A percentile compares a stretch with the other conserved stretches of the same genome.
phyloP scores from a whole-genome alignment of 768 basidiomycete species.

The Mycena indigotica region DNA sequence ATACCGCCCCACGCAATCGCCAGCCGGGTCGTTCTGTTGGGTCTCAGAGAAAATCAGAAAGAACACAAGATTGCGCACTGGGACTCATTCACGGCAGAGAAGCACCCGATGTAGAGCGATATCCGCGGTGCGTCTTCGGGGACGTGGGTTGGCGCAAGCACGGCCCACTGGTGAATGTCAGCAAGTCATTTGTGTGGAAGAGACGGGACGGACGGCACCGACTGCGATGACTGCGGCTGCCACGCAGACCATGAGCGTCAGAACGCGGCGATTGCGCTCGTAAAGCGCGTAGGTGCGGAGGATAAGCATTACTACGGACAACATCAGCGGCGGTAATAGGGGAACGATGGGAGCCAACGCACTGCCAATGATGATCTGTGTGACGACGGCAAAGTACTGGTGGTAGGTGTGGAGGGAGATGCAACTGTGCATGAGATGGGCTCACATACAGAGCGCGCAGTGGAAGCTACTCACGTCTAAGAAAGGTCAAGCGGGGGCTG shows the following conservation, averaged over 20 bases:
- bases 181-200: too few species aligned
- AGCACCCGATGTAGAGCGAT: conserved; percentile 11
- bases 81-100: neutral
- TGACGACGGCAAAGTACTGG: conserved; percentile 14
- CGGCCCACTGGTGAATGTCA: neutral
- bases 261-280: neutral
- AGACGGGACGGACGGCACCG: neutral
- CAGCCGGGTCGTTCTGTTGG: conserved; percentile 4
- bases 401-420: conserved; percentile 8
- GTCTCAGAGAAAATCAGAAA: neutral
- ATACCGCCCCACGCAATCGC: conserved; percentile 14
- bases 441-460: too few species aligned
- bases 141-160: neutral
- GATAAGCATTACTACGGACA: conserved; percentile 16
- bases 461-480: neutral
- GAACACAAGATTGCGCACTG: conserved; percentile 1
- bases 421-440: conserved; percentile 5
- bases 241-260: neutral
- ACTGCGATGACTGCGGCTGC: neutral
- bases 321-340: neutral
- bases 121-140: neutral
- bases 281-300: neutral
- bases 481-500: too few species aligned
- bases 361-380: conserved; percentile 10
- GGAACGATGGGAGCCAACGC: neutral